Evolutionary conservation across 2,329 filamentous ascomycete species (phyloP).

Genomic region (Colletotrichum coccodes): DNA sequence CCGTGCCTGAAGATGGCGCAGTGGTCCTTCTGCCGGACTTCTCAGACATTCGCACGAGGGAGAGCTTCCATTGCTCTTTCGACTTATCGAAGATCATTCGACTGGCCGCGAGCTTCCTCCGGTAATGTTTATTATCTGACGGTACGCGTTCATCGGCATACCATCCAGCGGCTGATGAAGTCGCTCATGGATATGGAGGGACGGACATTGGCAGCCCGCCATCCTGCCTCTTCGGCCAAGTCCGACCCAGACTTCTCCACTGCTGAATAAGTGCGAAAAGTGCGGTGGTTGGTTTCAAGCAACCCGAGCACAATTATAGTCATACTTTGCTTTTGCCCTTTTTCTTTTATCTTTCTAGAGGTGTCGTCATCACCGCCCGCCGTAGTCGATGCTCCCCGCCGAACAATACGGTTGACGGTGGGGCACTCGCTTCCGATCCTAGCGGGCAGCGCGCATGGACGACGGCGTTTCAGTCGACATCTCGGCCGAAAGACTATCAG

Average conservation of each 20-base stretch:
- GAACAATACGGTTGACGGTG: conserved; percentile 2
- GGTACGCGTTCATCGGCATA: background rate
- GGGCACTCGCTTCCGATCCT: conserved; percentile 4
- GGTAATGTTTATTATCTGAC: background rate
- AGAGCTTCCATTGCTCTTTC: background rate
- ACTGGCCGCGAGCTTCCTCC: background rate
- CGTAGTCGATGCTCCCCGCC: conserved; percentile 5
- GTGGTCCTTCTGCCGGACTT: background rate
- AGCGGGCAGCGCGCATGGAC: conserved; percentile 19
- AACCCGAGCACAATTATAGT: background rate
- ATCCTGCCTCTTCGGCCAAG: too few species aligned
- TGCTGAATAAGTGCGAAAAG: background rate
- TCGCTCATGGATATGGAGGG: background rate
- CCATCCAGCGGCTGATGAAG: background rate
- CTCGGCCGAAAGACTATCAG: conserved; percentile 14
- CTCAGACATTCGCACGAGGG: background rate
- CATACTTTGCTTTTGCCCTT: background rate
- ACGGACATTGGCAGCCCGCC: background rate
- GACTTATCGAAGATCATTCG: background rate
- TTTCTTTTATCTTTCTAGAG: background rate
- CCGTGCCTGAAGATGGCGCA: background rate
- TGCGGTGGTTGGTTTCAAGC: conserved; percentile 5
- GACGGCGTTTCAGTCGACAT: conserved; percentile 26
- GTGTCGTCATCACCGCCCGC: conserved; percentile 2
- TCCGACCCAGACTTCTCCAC: background rate